Conservation (phyloP, 257 asterid species). For the Nicotiana obtusifolia region DNA sequence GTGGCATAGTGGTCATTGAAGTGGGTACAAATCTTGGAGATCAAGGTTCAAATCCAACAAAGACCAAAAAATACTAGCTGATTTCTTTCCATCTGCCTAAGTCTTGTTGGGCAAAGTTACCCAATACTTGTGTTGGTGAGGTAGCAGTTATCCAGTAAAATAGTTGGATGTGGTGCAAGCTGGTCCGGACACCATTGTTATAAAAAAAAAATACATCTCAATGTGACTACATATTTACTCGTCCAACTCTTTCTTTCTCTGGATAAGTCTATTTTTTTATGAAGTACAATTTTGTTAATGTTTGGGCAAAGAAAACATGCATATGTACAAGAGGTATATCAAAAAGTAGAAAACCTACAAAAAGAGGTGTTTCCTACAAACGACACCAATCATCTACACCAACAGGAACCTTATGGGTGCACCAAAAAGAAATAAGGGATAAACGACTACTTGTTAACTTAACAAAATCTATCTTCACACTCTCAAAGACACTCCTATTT, state of each 20-base stretch:
- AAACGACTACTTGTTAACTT: no score
- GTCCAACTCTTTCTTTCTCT: neutral
- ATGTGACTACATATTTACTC: neutral
- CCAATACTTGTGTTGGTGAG: neutral
- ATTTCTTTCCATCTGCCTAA: neutral
- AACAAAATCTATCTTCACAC: no score
- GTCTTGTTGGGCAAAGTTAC: neutral
- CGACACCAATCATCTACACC: no score
- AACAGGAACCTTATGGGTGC: no score
- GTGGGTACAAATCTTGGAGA: neutral
- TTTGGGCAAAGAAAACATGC: no score
- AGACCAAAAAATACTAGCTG: neutral
- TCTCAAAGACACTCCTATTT: no score
- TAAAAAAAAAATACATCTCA: neutral
- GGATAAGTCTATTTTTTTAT: neutral
- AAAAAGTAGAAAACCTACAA: no score
- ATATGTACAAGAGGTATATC: no score
- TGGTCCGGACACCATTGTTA: neutral
- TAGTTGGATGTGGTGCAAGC: neutral
- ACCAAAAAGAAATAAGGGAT: no score
- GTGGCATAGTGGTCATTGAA: neutral
- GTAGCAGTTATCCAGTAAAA: neutral
- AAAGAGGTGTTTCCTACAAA: no score
- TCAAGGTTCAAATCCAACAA: neutral
- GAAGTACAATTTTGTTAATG: no score